These are phyloP conservation scores for Yarrowia sp. DNA, from an alignment of 805 yeast species.

Conservation along the genomic window DNA sequence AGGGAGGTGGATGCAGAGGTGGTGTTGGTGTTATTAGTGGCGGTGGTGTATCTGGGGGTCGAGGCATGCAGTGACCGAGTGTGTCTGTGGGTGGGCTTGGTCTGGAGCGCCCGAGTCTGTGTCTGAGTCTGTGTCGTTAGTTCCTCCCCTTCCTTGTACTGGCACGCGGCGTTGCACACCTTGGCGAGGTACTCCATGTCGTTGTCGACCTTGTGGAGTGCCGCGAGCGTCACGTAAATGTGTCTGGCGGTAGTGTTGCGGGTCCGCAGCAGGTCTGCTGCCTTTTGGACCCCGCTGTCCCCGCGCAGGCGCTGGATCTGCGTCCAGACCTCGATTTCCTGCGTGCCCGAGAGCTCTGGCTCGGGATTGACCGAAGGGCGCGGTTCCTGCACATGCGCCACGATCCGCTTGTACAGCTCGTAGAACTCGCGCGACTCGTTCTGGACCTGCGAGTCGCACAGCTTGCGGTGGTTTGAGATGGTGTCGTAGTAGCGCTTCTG, in stretches of 20 bases:
- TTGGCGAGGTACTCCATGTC: not conserved
- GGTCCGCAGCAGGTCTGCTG: not conserved
- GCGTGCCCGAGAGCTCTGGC: slow-evolving; percentile 6
- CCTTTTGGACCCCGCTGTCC: not conserved
- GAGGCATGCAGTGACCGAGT: slow-evolving; percentile 3
- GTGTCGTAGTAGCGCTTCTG: slow-evolving; percentile 15
- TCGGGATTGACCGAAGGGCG: slow-evolving; percentile 19
- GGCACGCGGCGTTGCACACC: slow-evolving; percentile 1
- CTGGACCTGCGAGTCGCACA: slow-evolving; percentile 18
- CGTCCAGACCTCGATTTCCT: slow-evolving; percentile 15
- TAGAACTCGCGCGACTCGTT: slow-evolving; percentile 21
- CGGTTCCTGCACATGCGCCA: slow-evolving; percentile 15
- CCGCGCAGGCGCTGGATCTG: slow-evolving; percentile 4
- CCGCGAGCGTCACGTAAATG: slow-evolving; percentile 1
- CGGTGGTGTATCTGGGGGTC: not conserved
- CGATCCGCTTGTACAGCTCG: slow-evolving; percentile 1
- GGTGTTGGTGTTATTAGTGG: slow-evolving; percentile 8
- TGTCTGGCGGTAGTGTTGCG: slow-evolving; percentile 10
- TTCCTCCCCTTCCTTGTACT: not conserved
- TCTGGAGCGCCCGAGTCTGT: not conserved
- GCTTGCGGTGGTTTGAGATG: slow-evolving; percentile 1
- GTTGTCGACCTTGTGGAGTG: not conserved
- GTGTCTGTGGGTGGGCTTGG: not conserved
- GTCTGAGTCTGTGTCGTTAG: slow-evolving; percentile 18
- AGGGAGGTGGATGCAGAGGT: not conserved